phyloP scores from a whole-genome alignment of 2,329 filamentous ascomycete species.

The Scedosporium apiospermum region DNA sequence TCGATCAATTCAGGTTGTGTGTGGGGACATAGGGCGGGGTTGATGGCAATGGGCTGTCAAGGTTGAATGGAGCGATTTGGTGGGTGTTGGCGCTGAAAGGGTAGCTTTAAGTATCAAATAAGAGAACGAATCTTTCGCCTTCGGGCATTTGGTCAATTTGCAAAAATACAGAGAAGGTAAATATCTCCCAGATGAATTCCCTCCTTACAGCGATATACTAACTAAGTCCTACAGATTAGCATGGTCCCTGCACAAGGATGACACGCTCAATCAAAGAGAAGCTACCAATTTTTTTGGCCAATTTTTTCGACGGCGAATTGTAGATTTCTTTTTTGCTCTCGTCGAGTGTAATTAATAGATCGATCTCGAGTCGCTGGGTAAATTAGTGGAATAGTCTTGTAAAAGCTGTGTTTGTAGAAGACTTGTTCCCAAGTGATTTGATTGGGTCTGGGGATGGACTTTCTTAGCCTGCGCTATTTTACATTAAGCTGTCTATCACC shows the following conservation, averaged over 20 bases:
- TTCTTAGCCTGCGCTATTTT: too few relatives aligned
- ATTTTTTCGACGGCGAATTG: not conserved
- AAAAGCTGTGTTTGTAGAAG: too few relatives aligned
- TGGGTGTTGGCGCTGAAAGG: not conserved
- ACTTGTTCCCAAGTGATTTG: too few relatives aligned
- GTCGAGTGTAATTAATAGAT: too few relatives aligned
- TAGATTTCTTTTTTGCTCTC: not conserved
- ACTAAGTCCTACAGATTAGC: conserved; percentile 4
- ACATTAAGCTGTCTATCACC: too few relatives aligned
- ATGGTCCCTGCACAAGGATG: conserved; percentile 52
- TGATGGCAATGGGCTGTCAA: not conserved
- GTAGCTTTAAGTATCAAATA: not conserved
- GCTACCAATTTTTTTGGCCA: conserved; percentile 26
- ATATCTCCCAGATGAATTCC: not conserved
- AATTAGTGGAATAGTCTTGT: too few relatives aligned
- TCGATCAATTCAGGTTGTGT: too few relatives aligned
- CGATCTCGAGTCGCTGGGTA: too few relatives aligned
- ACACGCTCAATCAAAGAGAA: conserved; percentile 74
- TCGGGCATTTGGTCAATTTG: conserved; percentile 2
- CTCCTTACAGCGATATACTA: not conserved
- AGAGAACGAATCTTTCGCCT: not conserved
- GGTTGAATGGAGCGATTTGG: not conserved
- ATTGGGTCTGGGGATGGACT: too few relatives aligned
- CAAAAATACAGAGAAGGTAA: conserved; percentile 3
- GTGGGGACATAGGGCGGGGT: not conserved